Evolutionary conservation across 306 rosid species (phyloP).

Genomic region (Vigna nakashimae): DNA sequence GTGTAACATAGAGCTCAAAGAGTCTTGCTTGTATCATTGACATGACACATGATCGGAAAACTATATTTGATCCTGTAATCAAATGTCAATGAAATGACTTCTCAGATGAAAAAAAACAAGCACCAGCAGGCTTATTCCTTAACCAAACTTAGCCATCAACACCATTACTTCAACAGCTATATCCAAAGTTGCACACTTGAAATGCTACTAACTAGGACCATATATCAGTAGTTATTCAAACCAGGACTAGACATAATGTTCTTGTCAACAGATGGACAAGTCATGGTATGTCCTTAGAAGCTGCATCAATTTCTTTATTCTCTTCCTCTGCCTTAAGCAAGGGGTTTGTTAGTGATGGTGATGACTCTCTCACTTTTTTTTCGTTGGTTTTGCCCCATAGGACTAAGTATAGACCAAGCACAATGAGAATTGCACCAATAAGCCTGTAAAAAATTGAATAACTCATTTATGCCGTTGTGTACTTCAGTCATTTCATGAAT

Average conservation of each 20-base stretch:
- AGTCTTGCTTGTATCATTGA: constrained; percentile 24
- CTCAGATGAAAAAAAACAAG: neutral
- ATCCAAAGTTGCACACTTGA: constrained; percentile 15
- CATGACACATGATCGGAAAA: constrained; percentile 1
- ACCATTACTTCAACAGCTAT: constrained; percentile 28
- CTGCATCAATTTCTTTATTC: constrained; percentile 35
- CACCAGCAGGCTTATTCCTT: constrained; percentile 24
- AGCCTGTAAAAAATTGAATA: constrained; percentile 48
- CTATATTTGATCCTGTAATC: constrained; percentile 30
- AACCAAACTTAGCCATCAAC: constrained; percentile 31
- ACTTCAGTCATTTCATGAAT: neutral
- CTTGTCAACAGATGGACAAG: constrained; percentile 20
- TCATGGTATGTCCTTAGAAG: constrained; percentile 58
- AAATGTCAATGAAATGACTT: constrained; percentile 17
- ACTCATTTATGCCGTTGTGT: neutral
- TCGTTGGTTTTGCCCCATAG: constrained; percentile 70
- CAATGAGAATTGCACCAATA: constrained; percentile 66
- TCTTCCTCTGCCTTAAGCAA: constrained; percentile 52
- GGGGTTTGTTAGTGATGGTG: constrained; percentile 53
- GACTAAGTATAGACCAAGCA: constrained; percentile 69
- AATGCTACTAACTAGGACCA: constrained; percentile 15
- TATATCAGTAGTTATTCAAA: neutral
- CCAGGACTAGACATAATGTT: neutral
- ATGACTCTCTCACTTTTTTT: constrained; percentile 34
- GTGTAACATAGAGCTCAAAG: constrained; percentile 13